Evolutionary conservation across 495 filamentous ascomycete genomes (phyloP).

Genomic region (Choiromyces venosus): DNA sequence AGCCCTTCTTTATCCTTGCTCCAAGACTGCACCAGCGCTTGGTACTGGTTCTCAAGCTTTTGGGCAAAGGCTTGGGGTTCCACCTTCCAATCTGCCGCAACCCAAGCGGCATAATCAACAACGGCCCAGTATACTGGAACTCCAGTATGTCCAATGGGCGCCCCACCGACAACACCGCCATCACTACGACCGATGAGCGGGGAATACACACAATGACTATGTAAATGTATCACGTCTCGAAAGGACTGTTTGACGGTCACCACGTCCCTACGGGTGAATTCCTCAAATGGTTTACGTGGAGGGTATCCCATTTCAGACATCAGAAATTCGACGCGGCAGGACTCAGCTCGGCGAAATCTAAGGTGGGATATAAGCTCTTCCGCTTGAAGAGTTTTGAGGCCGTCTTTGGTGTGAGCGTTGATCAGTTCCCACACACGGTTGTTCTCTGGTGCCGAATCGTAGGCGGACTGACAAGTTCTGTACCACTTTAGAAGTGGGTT

Average conservation of each 20-base stretch:
- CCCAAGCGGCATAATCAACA: neutral
- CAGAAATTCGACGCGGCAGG: neutral
- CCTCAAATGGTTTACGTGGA: neutral
- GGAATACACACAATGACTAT: neutral
- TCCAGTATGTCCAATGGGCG: neutral
- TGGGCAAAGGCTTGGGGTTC: neutral
- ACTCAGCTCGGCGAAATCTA: neutral
- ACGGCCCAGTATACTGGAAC: neutral
- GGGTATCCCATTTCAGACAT: neutral
- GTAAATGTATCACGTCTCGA: neutral
- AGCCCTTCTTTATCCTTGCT: neutral
- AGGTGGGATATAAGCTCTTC: neutral
- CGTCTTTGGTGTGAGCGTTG: neutral
- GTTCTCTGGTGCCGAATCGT: neutral
- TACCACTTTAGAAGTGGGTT: constrained; percentile 2
- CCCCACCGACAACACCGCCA: neutral
- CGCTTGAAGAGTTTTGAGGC: neutral
- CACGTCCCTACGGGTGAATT: neutral
- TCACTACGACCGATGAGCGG: neutral
- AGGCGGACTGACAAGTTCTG: neutral
- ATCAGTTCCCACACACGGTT: neutral
- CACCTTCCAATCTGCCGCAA: neutral
- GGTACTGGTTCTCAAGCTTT: neutral
- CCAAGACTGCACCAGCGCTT: neutral
- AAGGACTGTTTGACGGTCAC: neutral